Conservation (phyloP, 768 basidiomycete species). For the Dentipellis fragilis region DNA sequence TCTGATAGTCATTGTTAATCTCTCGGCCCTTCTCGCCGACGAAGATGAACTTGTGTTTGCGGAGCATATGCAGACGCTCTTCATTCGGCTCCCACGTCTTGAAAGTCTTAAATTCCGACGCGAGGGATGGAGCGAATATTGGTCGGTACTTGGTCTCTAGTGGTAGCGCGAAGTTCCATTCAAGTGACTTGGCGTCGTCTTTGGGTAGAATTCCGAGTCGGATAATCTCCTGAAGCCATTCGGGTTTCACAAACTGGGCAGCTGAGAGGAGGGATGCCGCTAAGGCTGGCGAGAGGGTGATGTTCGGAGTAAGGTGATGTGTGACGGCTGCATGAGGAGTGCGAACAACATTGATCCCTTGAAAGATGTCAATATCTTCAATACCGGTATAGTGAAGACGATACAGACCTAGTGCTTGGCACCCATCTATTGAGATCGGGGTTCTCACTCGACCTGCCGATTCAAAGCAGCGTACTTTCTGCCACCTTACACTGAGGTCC, state of each 20-base stretch:
- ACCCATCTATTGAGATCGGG: constrained; percentile 16
- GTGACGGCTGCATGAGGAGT: constrained; percentile 39
- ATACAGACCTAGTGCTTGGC: constrained; percentile 36
- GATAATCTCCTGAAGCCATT: constrained; percentile 59
- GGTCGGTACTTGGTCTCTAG: constrained; percentile 48
- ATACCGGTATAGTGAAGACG: neutral
- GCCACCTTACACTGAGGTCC: constrained; percentile 19
- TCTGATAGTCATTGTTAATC: constrained; percentile 36
- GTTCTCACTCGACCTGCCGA: constrained; percentile 16
- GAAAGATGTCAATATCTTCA: constrained; percentile 2
- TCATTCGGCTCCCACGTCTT: constrained; percentile 63
- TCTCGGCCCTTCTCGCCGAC: constrained; percentile 47
- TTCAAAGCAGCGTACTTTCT: constrained; percentile 13
- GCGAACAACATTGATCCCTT: constrained; percentile 49
- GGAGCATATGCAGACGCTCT: constrained; percentile 45
- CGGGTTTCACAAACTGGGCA: constrained; percentile 49
- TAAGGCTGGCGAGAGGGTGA: constrained; percentile 36
- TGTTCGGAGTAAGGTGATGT: constrained; percentile 51
- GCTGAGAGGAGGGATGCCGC: constrained; percentile 52
- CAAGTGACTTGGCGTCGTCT: constrained; percentile 30
- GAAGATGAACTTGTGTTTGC: constrained; percentile 46
- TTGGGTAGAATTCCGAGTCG: constrained; percentile 34
- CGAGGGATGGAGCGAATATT: constrained; percentile 39
- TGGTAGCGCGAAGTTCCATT: constrained; percentile 43
- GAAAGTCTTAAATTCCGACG: constrained; percentile 36